phyloP scores from a whole-genome alignment of 2,329 filamentous ascomycete species.

The Orbilia javanica region DNA sequence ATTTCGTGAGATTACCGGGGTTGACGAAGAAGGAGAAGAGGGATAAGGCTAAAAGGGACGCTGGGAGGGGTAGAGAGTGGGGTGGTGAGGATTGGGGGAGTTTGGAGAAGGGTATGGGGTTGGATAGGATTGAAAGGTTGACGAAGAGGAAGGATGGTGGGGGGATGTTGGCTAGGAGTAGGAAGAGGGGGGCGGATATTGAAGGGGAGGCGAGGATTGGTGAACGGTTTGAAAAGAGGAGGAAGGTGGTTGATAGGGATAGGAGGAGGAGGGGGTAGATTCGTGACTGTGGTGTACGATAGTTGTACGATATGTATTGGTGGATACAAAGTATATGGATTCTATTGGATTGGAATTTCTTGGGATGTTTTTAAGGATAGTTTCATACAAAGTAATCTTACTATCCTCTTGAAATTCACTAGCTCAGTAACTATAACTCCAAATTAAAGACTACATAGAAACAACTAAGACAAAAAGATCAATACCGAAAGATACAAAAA shows the following conservation, averaged over 20 bases:
- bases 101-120: constrained; percentile 77
- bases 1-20: constrained; percentile 87
- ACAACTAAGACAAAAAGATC: too few species aligned
- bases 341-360: not conserved
- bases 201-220: constrained; percentile 77
- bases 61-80: constrained; percentile 68
- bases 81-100: constrained; percentile 90
- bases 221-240: constrained; percentile 78
- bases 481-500: too few species aligned
- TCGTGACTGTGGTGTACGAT: not conserved
- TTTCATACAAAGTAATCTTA: not conserved
- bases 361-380: not conserved
- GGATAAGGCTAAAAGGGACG: constrained; percentile 70
- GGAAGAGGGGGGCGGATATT: constrained; percentile 83
- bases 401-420: too few species aligned
- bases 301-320: constrained; percentile 10
- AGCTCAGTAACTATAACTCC: too few species aligned
- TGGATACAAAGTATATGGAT: not conserved
- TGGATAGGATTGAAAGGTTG: constrained; percentile 85
- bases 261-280: constrained; percentile 63
- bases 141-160: constrained; percentile 75
- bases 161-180: constrained; percentile 80
- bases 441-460: too few species aligned
- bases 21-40: constrained; percentile 83
- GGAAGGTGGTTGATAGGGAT: constrained; percentile 69